Percentiles rank a stretch among this genome's conserved stretches.
These are phyloP conservation scores for Cladophialophora carrionii DNA, from an alignment of 2,329 filamentous ascomycete species.

Conservation along the genomic window DNA sequence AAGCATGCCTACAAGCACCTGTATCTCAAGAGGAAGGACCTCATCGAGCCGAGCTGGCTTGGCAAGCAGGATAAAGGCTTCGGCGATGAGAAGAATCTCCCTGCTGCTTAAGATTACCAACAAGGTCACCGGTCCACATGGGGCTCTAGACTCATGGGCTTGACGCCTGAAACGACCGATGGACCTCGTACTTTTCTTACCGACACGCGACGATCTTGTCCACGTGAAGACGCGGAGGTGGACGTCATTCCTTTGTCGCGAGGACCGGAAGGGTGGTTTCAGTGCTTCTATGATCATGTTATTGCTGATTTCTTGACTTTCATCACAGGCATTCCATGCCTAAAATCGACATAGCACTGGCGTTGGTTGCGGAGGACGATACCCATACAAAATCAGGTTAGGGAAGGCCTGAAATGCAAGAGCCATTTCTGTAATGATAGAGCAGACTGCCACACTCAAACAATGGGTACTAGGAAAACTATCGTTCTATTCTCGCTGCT, in stretches of 20 bases:
- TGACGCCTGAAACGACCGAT: neutral
- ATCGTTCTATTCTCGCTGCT: neutral
- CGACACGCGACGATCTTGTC: neutral
- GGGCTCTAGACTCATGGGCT: neutral
- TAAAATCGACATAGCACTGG: constrained; percentile 7
- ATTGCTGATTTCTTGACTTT: constrained; percentile 1
- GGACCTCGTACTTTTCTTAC: neutral
- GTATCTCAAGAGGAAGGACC: constrained; percentile 70
- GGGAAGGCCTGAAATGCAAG: neutral
- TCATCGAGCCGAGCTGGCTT: constrained; percentile 56
- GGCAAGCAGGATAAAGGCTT: constrained; percentile 34
- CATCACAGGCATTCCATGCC: neutral
- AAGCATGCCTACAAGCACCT: constrained; percentile 92
- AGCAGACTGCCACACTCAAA: neutral
- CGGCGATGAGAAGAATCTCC: constrained; percentile 36
- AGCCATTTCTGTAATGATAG: constrained; percentile 16
- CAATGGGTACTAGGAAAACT: neutral
- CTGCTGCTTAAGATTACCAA: constrained; percentile 19
- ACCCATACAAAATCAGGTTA: constrained; percentile 7
- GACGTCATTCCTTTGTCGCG: neutral
- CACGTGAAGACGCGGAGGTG: neutral
- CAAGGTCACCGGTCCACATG: neutral
- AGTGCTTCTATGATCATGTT: neutral
- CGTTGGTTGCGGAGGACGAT: constrained; percentile 9
- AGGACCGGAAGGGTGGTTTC: neutral